These are phyloP conservation scores for Candida arabinofermentans DNA, from an alignment of 805 yeast genomes.

Conservation along the genomic window DNA sequence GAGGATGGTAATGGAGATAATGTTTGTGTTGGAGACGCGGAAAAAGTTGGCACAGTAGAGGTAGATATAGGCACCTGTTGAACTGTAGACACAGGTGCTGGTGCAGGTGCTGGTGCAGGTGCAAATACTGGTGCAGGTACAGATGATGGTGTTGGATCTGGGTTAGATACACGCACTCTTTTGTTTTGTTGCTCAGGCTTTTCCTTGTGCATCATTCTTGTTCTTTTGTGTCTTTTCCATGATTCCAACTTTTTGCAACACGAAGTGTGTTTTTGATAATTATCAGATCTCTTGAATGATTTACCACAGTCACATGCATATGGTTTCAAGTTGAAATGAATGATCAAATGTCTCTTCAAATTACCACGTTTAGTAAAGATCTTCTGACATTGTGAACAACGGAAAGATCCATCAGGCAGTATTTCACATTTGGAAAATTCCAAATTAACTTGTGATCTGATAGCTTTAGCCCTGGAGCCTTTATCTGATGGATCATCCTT, in stretches of 20 bases:
- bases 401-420: constrained; percentile 15
- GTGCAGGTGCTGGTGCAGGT: background rate
- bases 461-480: constrained; percentile 1
- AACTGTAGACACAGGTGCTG: background rate
- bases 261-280: constrained; percentile 19
- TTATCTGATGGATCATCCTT: constrained; percentile 1
- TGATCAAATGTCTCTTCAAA: constrained; percentile 21
- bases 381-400: constrained; percentile 19
- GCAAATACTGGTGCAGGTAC: background rate
- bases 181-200: background rate
- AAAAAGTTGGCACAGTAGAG: background rate
- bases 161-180: background rate
- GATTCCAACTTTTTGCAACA: constrained; percentile 14
- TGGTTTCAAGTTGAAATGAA: constrained; percentile 22
- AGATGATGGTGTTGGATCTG: background rate
- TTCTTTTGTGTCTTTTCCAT: constrained; percentile 1
- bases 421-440: constrained; percentile 19
- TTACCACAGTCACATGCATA: constrained; percentile 24
- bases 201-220: background rate
- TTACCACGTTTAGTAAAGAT: constrained; percentile 24
- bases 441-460: constrained; percentile 16
- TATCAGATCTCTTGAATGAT: constrained; percentile 24
- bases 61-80: background rate
- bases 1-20: background rate
- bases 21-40: background rate